These are phyloP conservation scores for Tremellales sp. DNA, from an alignment of 1,284 basidiomycete species.

Conservation along the genomic window DNA sequence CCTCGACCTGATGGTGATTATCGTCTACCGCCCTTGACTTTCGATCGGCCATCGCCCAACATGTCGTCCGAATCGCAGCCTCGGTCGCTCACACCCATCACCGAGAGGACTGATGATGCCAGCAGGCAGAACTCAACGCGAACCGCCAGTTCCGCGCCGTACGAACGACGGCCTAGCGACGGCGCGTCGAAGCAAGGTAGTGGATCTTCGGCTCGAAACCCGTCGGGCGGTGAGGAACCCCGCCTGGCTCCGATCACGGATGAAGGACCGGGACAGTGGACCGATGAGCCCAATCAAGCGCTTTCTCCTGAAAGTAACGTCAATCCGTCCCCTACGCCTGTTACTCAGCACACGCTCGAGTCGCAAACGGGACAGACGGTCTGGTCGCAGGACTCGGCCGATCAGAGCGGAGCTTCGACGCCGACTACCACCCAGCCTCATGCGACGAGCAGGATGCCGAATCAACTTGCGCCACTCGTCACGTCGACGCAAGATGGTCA, in stretches of 20 bases:
- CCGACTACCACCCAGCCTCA: conserved; percentile 7
- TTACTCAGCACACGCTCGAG: conserved; percentile 11
- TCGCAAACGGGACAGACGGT: conserved; percentile 15
- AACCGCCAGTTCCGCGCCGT: conserved; percentile 14
- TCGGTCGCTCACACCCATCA: conserved; percentile 53
- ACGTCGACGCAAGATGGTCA: no score
- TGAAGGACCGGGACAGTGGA: conserved; percentile 9
- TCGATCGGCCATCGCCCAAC: conserved; percentile 17
- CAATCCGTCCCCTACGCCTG: no score
- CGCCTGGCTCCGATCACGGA: conserved; percentile 21
- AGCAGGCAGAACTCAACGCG: conserved; percentile 30
- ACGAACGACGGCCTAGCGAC: conserved; percentile 6
- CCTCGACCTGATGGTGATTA: conserved; percentile 23
- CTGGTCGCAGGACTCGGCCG: conserved; percentile 25
- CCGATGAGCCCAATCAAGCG: conserved; percentile 10
- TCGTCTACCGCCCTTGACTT: conserved; percentile 37
- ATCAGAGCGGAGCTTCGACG: conserved; percentile 2
- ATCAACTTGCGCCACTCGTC: neutral
- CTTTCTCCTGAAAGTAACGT: neutral
- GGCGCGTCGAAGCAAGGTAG: conserved; percentile 26
- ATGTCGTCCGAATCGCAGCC: conserved; percentile 24
- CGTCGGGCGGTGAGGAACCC: conserved; percentile 9
- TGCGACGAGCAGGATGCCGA: neutral
- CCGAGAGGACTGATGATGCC: conserved; percentile 48
- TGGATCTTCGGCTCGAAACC: conserved; percentile 18